phyloP scores from a whole-genome alignment of 2,329 filamentous ascomycete species.

The Metarhizium guizhouense region DNA sequence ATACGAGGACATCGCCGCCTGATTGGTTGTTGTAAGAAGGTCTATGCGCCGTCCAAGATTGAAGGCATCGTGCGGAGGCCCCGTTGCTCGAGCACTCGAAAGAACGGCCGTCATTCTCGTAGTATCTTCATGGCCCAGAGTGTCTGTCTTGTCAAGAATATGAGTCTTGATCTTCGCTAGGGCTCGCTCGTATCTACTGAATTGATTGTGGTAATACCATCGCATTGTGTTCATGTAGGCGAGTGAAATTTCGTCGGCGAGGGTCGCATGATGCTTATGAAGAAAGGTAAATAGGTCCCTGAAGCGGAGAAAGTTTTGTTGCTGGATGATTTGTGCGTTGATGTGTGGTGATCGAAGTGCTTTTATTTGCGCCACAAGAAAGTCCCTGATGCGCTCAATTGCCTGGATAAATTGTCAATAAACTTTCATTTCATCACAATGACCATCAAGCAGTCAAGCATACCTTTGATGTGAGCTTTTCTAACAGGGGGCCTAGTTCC shows the following conservation, averaged over 20 bases:
- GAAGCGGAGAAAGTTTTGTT: slow-evolving; percentile 81
- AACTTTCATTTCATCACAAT: background rate
- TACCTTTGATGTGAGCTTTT: slow-evolving; percentile 76
- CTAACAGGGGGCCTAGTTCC: slow-evolving; percentile 76
- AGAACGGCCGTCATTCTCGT: slow-evolving; percentile 54
- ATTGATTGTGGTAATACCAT: slow-evolving; percentile 94
- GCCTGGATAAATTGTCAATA: slow-evolving; percentile 40
- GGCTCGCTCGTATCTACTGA: slow-evolving; percentile 76
- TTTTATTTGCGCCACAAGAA: slow-evolving; percentile 90
- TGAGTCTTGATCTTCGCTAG: slow-evolving; percentile 81
- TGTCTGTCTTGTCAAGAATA: slow-evolving; percentile 70
- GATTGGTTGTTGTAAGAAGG: slow-evolving; percentile 63
- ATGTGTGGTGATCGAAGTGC: slow-evolving; percentile 89
- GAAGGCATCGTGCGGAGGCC: slow-evolving; percentile 73
- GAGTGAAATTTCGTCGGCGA: slow-evolving; percentile 82
- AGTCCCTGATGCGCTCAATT: slow-evolving; percentile 89
- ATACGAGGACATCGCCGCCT: slow-evolving; percentile 75
- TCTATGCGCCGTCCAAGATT: slow-evolving; percentile 82
- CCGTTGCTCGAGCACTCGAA: slow-evolving; percentile 34
- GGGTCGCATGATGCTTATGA: slow-evolving; percentile 67
- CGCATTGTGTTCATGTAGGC: slow-evolving; percentile 98
- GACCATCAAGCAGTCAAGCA: background rate
- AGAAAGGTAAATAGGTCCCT: slow-evolving; percentile 85
- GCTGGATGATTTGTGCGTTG: slow-evolving; percentile 94
- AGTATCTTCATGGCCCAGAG: slow-evolving; percentile 69